Percentiles rank a stretch among this genome's conserved stretches.
Evolutionary conservation across 805 yeast species (phyloP).

Genomic region (Cyberlindnera petersonii): DNA sequence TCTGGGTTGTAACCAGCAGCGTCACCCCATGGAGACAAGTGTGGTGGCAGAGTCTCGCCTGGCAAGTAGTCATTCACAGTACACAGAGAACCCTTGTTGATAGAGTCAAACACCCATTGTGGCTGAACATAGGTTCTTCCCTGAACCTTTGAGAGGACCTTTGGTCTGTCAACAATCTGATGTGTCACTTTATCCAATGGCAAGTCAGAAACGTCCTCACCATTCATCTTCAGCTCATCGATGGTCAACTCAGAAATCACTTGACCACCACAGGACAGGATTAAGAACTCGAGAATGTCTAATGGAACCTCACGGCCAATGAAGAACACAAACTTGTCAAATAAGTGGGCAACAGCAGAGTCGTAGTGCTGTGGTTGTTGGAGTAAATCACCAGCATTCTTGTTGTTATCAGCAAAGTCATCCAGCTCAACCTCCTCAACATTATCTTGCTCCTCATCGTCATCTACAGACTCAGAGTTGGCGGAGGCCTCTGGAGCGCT

Average conservation of each 20-base stretch:
- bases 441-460: conserved; percentile 34
- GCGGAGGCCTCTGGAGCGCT: conserved; percentile 33
- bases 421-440: conserved; percentile 57
- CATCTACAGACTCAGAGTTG: conserved; percentile 31
- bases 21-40: conserved; percentile 99
- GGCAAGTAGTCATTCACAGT: conserved; percentile 85
- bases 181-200: conserved; percentile 77
- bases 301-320: conserved; percentile 95
- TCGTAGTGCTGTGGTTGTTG: conserved; percentile 64
- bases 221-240: conserved; percentile 55
- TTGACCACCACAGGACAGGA: conserved; percentile 82
- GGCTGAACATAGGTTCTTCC: conserved; percentile 96
- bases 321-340: conserved; percentile 72
- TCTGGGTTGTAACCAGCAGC: conserved; percentile 85
- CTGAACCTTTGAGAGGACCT: conserved; percentile 66
- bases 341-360: conserved; percentile 60
- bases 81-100: conserved; percentile 71
- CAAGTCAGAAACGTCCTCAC: conserved; percentile 38
- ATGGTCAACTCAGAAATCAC: conserved; percentile 82
- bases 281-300: conserved; percentile 84
- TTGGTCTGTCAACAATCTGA: conserved; percentile 93
- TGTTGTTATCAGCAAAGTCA: conserved; percentile 60
- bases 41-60: conserved; percentile 95
- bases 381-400: conserved; percentile 62
- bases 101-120: conserved; percentile 93